Conservation (phyloP, 1,284 basidiomycete genomes). For the Boletellus deceptivus region DNA sequence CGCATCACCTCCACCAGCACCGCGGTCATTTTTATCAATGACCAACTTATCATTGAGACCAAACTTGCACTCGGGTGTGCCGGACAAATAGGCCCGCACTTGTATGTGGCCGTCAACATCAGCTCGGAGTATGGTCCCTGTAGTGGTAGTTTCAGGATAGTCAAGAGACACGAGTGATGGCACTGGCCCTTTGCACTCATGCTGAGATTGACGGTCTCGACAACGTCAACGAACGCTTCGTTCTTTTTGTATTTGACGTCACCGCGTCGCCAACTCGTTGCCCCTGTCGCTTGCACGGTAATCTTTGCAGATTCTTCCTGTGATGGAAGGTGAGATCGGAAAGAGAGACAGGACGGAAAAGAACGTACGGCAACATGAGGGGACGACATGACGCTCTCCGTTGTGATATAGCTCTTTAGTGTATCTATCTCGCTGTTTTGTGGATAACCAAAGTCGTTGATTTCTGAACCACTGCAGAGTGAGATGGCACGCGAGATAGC, state of each 20-base stretch:
- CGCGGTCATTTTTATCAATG: slow-evolving; percentile 82
- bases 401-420: slow-evolving; percentile 97
- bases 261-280: slow-evolving; percentile 88
- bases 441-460: slow-evolving; percentile 99
- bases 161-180: neutral
- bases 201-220: slow-evolving; percentile 93
- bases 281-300: slow-evolving; percentile 92
- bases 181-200: slow-evolving; percentile 90
- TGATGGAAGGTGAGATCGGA: slow-evolving; percentile 7
- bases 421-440: slow-evolving; percentile 99
- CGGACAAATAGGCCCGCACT: slow-evolving; percentile 96
- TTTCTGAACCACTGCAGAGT: slow-evolving; percentile 57
- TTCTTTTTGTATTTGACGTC: slow-evolving; percentile 99
- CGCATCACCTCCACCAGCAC: slow-evolving; percentile 59
- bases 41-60: slow-evolving; percentile 98
- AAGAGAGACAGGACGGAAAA: neutral
- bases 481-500: neutral
- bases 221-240: slow-evolving; percentile 96
- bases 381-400: slow-evolving; percentile 90
- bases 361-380: slow-evolving; percentile 70
- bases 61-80: slow-evolving; percentile 97
- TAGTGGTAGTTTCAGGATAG: slow-evolving; percentile 1
- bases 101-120: slow-evolving; percentile 98
- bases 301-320: slow-evolving; percentile 97
- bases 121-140: slow-evolving; percentile 89